Evolutionary conservation across 345 rosid species (phyloP), one percentile per base, ranked within the genome.

Genomic region (Toxicodendron radicans): DNA sequence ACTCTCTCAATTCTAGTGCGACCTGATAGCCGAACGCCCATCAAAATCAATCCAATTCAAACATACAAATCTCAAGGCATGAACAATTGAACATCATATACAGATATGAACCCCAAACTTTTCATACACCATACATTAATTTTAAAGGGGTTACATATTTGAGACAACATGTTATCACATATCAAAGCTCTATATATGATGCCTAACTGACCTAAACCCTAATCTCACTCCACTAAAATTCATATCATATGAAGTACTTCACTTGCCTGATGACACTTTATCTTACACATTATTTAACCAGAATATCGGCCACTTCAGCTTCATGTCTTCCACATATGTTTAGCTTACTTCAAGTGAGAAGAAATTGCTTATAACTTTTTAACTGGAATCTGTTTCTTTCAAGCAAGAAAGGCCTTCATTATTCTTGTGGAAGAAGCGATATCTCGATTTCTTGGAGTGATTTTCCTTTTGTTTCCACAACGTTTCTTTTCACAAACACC

Each of bases 361-460:
- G 38, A 2, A 45, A 17, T 71, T 13, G 35, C 65, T 71, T 49
- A 49, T 30, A 49, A n/a, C 51, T 51, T 23, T 49, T 7, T 7
- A 10, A 16, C 48, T 7, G 46, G 12, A 57, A 48, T 18, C 13
- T 10, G n/a, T 48, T 30, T n/a, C 18, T 10, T 14, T 59, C 5
- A 59, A 48, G 60, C 3, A n/a, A 21, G 17, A 46, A 30, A 33
- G 21, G 57, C 51, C 23, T 17, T 32, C 62, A 41, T 52, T 84
- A 90, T 27, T 82, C 83, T 51, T 65, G 93, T 0, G 90, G 84
- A 32, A 95, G 92, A 76, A 95, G 95, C 41, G 99, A 92, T 56
- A 95, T 91, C 90, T 95, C 98, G 18, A 95, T 95, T 83, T 95
- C 99, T 79, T 91, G 98, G 73, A 93, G 99, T 35, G 99, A 89